These are phyloP conservation scores for Lactarius hatsudake DNA, from an alignment of 768 basidiomycete genomes.

Conservation along the genomic window DNA sequence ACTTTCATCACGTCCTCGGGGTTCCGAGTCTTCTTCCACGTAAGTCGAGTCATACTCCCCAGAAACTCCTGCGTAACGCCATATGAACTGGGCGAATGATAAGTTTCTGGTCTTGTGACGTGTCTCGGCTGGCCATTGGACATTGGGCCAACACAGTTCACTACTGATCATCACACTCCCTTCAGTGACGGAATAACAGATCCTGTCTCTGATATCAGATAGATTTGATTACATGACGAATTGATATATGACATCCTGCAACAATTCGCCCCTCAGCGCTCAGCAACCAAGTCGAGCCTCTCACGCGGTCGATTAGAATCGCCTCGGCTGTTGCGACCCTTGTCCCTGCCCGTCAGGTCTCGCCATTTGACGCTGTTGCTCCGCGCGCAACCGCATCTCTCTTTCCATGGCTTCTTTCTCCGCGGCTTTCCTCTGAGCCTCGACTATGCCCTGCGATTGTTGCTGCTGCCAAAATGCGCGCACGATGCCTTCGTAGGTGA, in stretches of 20 bases:
- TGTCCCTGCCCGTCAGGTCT: slow-evolving; percentile 19
- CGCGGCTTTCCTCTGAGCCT: slow-evolving; percentile 12
- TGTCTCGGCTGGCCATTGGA: background rate
- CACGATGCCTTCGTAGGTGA: slow-evolving; percentile 18
- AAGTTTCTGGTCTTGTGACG: background rate
- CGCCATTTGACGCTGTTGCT: slow-evolving; percentile 12
- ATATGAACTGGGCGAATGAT: background rate
- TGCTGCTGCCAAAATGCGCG: slow-evolving; percentile 16
- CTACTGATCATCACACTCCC: background rate
- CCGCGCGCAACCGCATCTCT: slow-evolving; percentile 7
- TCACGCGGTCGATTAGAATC: slow-evolving; percentile 6
- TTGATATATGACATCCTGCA: background rate
- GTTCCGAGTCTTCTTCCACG: background rate
- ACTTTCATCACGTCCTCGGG: background rate
- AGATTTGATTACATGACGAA: background rate
- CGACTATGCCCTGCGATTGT: slow-evolving; percentile 8
- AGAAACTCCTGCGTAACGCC: background rate
- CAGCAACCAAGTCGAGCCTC: background rate
- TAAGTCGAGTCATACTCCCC: background rate
- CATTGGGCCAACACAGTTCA: background rate
- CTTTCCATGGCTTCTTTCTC: slow-evolving; percentile 18
- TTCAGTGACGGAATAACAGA: background rate
- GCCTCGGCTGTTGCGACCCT: slow-evolving; percentile 15
- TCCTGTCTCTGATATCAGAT: background rate
- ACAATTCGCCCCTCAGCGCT: background rate